phyloP scores from a whole-genome alignment of 2,329 filamentous ascomycete species.

The Ophiocordyceps camponoti-floridani region DNA sequence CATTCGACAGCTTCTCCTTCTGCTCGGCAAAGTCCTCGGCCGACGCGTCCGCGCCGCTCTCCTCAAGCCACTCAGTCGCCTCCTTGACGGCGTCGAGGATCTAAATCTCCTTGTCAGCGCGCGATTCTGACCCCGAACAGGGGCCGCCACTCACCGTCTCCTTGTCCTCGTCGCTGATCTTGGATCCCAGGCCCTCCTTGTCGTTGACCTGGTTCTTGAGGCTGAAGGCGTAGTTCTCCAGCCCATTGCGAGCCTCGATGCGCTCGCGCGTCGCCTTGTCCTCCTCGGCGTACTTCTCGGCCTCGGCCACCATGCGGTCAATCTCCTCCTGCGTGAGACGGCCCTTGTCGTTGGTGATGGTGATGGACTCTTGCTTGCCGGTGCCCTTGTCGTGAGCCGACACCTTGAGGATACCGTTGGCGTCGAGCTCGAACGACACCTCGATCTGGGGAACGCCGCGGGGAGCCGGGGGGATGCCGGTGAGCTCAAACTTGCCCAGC shows the following conservation, averaged over 20 bases:
- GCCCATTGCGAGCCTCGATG: conserved; percentile 87
- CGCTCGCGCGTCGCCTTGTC: conserved; percentile 96
- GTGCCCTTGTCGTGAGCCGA: conserved; percentile 98
- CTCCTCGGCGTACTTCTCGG: conserved; percentile 92
- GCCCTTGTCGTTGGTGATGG: conserved; percentile 97
- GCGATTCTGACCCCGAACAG: conserved; percentile 14
- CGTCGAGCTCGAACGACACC: conserved; percentile 97
- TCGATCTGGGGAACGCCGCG: conserved; percentile 94
- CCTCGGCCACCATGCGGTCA: conserved; percentile 93
- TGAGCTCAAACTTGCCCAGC: conserved; percentile 89
- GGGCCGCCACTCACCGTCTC: conserved; percentile 50
- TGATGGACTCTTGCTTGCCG: conserved; percentile 96
- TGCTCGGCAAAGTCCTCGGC: conserved; percentile 98
- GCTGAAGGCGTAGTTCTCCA: conserved; percentile 98
- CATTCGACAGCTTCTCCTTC: conserved; percentile 95
- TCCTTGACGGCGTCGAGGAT: conserved; percentile 95
- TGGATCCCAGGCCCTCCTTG: conserved; percentile 88
- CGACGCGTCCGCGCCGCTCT: conserved; percentile 71
- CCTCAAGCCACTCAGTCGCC: conserved; percentile 87
- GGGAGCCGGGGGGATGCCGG: conserved; percentile 72
- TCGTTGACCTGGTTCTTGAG: conserved; percentile 99
- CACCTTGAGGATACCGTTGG: conserved; percentile 99
- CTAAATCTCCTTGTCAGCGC: conserved; percentile 18
- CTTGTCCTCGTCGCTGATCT: conserved; percentile 98
- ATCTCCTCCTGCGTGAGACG: conserved; percentile 93